phyloP scores from a whole-genome alignment of 2,329 filamentous ascomycete species.

The Sclerotinia trifoliorum region DNA sequence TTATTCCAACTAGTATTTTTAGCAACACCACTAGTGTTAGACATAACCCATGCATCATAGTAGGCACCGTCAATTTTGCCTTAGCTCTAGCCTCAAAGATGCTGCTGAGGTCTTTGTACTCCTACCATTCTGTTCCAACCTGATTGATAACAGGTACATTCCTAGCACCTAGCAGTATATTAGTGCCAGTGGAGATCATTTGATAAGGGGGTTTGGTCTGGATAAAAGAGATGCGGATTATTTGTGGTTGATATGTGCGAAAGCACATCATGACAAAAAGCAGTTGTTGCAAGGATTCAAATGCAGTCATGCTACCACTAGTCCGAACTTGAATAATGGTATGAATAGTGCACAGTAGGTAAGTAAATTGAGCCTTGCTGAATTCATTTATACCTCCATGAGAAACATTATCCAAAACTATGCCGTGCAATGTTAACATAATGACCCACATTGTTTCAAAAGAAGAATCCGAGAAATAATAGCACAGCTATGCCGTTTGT shows the following conservation, averaged over 20 bases:
- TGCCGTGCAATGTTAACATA: background rate
- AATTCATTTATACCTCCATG: background rate
- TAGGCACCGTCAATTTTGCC: conserved; percentile 2
- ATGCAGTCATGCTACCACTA: too few relatives aligned
- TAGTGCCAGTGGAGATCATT: background rate
- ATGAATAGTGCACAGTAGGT: background rate
- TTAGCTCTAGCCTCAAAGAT: background rate
- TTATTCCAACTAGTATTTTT: background rate
- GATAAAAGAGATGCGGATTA: background rate
- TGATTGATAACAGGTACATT: background rate
- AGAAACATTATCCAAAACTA: background rate
- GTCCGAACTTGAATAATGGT: background rate
- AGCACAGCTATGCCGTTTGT: background rate
- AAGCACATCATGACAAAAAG: background rate
- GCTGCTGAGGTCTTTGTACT: background rate
- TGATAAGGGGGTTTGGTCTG: background rate
- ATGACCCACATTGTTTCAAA: background rate
- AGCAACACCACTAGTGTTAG: background rate
- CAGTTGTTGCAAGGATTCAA: background rate
- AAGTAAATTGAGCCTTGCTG: background rate
- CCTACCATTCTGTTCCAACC: background rate
- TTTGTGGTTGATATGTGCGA: background rate
- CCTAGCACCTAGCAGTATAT: background rate
- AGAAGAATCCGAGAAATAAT: background rate
- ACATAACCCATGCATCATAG: conserved; percentile 8